phyloP scores from a whole-genome alignment of 495 filamentous ascomycete genomes.

The Aspergillus saccharolyticus region DNA sequence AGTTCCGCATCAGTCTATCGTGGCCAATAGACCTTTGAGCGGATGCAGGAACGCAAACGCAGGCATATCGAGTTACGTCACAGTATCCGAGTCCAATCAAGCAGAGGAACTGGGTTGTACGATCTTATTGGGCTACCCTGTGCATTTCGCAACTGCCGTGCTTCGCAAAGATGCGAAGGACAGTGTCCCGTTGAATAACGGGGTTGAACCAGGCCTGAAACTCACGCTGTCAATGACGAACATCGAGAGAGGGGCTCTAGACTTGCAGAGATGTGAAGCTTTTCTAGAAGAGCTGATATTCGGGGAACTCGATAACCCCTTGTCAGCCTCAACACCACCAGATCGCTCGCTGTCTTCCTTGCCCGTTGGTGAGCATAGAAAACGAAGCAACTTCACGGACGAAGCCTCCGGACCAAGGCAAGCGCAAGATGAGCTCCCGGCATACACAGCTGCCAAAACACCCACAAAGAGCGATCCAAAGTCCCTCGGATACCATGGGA shows the following conservation, averaged over 20 bases:
- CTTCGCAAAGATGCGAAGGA: not conserved
- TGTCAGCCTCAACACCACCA: not conserved
- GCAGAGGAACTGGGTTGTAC: not conserved
- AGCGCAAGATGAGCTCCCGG: not conserved
- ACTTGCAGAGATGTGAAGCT: not conserved
- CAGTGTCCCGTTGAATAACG: not conserved
- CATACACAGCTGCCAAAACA: not conserved
- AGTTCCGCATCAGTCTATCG: not conserved
- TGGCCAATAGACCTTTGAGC: not conserved
- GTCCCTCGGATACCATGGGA: conserved; percentile 4
- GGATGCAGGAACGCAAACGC: not conserved
- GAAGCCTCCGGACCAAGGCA: not conserved
- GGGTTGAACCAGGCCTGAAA: not conserved
- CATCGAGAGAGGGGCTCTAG: not conserved
- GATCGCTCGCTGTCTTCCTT: not conserved
- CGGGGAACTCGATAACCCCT: not conserved
- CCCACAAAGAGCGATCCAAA: not conserved
- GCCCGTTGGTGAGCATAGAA: not conserved
- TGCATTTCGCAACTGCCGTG: not conserved
- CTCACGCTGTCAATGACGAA: conserved; percentile 2
- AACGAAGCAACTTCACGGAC: not conserved
- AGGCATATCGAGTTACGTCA: not conserved
- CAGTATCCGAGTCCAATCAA: not conserved
- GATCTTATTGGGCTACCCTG: not conserved
- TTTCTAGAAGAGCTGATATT: conserved; percentile 3